These are phyloP conservation scores for Trichoderma brevicompactum DNA, from an alignment of 2,329 filamentous ascomycete species.

Conservation along the genomic window DNA sequence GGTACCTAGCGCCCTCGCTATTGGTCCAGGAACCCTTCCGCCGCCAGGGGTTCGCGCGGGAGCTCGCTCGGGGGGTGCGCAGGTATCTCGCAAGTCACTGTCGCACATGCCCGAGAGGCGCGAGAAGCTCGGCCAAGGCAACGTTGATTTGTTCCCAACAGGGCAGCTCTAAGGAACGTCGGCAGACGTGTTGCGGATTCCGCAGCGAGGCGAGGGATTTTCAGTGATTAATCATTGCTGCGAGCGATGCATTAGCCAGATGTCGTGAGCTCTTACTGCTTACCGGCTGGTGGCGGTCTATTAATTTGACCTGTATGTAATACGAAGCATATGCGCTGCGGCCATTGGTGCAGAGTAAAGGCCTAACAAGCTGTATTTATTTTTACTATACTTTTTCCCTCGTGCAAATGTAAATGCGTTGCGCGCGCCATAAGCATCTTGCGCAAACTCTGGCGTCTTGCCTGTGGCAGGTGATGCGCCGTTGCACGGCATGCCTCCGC, in stretches of 20 bases:
- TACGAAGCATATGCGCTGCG: background rate
- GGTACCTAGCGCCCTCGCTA: slow-evolving; percentile 31
- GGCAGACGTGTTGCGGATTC: background rate
- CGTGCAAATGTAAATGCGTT: too few relatives aligned
- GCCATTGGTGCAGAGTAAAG: background rate
- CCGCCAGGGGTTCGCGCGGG: slow-evolving; percentile 22
- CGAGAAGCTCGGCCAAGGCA: too few relatives aligned
- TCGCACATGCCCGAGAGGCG: background rate
- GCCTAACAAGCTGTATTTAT: too few relatives aligned
- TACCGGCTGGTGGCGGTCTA: background rate
- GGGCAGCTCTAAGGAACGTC: slow-evolving; percentile 16
- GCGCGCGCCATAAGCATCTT: too few relatives aligned
- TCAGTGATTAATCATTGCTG: background rate
- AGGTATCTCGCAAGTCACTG: slow-evolving; percentile 18
- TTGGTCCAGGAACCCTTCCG: slow-evolving; percentile 31
- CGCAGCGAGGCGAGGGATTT: slow-evolving; percentile 15
- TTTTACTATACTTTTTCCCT: too few relatives aligned
- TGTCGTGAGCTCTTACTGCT: slow-evolving; percentile 25
- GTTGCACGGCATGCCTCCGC: slow-evolving; percentile 25
- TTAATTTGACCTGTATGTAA: background rate
- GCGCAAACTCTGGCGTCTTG: slow-evolving; percentile 13
- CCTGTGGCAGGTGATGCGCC: background rate
- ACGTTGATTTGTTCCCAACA: background rate
- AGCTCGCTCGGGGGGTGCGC: background rate
- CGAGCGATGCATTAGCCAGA: slow-evolving; percentile 7